A percentile compares a stretch with the other conserved stretches of the same genome.
Evolutionary conservation across 2,329 filamentous ascomycete species (phyloP).

Genomic region (Exutisphaerella laricina): DNA sequence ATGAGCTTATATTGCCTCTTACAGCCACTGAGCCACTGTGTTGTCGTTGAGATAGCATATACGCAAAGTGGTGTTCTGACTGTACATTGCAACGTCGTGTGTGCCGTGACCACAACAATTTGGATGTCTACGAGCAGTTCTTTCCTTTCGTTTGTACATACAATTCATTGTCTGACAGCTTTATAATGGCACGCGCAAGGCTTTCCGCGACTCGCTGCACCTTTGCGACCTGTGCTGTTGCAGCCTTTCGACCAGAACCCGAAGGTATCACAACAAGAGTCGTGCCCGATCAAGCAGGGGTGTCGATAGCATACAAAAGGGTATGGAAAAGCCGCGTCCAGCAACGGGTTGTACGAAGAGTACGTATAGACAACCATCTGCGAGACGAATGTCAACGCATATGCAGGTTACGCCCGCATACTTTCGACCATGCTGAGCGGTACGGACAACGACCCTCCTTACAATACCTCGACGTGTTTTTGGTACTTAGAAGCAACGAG

Average conservation of each 20-base stretch:
- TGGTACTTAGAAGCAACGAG: conserved; percentile 58
- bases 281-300: conserved; percentile 9
- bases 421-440: conserved; percentile 36
- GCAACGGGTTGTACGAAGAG: neutral
- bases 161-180: too few species aligned
- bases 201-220: too few species aligned
- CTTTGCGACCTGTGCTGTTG: conserved; percentile 7
- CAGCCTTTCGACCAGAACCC: conserved; percentile 15
- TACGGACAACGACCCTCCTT: conserved; percentile 13
- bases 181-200: too few species aligned
- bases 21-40: too few species aligned
- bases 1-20: too few species aligned
- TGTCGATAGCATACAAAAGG: conserved; percentile 25
- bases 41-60: too few species aligned
- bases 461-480: conserved; percentile 50
- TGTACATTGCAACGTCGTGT: too few species aligned
- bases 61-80: too few species aligned
- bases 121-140: too few species aligned
- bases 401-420: conserved; percentile 54
- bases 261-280: conserved; percentile 13
- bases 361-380: conserved; percentile 38
- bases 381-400: conserved; percentile 50
- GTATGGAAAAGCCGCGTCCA: conserved; percentile 1
- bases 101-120: too few species aligned
- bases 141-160: too few species aligned